Conservation (phyloP, 2,329 filamentous ascomycete species). For the Aspergillus spinulosporus region DNA sequence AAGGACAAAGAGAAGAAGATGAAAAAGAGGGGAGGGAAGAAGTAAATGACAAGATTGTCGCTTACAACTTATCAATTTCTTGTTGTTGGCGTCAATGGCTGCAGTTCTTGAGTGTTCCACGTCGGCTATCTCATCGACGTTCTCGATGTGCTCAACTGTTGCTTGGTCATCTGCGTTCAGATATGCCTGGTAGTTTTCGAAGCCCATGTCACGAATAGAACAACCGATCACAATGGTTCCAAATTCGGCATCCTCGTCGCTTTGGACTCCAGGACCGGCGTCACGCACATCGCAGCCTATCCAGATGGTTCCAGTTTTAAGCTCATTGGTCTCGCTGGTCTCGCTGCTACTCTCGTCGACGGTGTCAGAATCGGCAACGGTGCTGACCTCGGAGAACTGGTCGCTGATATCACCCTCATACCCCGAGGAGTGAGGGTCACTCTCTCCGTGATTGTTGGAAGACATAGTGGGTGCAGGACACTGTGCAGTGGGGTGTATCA, state of each 20-base stretch:
- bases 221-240: slow-evolving; percentile 1
- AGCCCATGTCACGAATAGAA: not conserved
- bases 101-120: not conserved
- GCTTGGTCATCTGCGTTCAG: not conserved
- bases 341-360: not conserved
- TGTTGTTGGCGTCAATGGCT: not conserved
- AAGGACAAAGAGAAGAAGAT: not conserved
- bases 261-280: not conserved
- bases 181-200: not conserved
- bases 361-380: not conserved
- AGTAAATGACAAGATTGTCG: not conserved
- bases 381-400: not conserved
- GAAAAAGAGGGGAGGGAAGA: not conserved
- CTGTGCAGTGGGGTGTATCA: not conserved
- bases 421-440: not conserved
- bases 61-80: not conserved
- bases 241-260: not conserved
- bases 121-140: not conserved
- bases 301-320: not conserved
- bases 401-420: slow-evolving; percentile 4
- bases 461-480: not conserved
- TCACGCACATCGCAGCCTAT: slow-evolving; percentile 2
- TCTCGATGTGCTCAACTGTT: not conserved
- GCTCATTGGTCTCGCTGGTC: not conserved
- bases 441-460: not conserved